Evolutionary conservation across 805 yeast species (phyloP).

Genomic region (Debaryomyces hansenii): DNA sequence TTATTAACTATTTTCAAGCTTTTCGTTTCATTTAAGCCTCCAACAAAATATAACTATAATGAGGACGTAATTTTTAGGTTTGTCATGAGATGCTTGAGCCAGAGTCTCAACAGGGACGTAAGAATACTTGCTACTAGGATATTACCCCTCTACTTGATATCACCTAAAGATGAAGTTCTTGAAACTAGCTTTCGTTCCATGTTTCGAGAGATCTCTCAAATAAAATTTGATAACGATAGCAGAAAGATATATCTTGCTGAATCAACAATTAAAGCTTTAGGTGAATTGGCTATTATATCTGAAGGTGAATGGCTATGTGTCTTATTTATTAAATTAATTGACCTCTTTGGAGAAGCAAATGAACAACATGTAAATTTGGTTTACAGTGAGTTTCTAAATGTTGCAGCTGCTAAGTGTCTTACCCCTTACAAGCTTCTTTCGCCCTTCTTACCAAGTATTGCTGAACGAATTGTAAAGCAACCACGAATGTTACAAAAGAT

Average conservation of each 20-base stretch:
- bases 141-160: conserved; percentile 52
- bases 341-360: conserved; percentile 62
- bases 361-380: conserved; percentile 70
- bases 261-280: conserved; percentile 59
- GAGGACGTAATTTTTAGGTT: conserved; percentile 36
- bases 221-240: conserved; percentile 31
- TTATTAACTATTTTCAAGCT: conserved; percentile 49
- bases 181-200: conserved; percentile 46
- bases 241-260: conserved; percentile 50
- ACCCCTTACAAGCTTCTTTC: conserved; percentile 80
- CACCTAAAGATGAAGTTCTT: conserved; percentile 34
- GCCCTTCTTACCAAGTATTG: conserved; percentile 74
- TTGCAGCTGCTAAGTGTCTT: conserved; percentile 54
- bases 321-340: conserved; percentile 62
- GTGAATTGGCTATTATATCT: conserved; percentile 60
- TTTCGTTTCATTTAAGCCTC: conserved; percentile 54
- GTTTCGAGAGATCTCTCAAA: conserved; percentile 40
- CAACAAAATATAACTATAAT: conserved; percentile 18
- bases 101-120: conserved; percentile 51
- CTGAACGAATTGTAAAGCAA: conserved; percentile 61
- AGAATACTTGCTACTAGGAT: conserved; percentile 53
- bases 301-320: conserved; percentile 70
- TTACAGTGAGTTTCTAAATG: conserved; percentile 57
- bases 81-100: conserved; percentile 37
- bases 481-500: conserved; percentile 58